A percentile compares a stretch with the other conserved stretches of the same genome.
Evolutionary conservation across 2,329 filamentous ascomycete genomes (phyloP).

Genomic region (Verticillium klebahnii): DNA sequence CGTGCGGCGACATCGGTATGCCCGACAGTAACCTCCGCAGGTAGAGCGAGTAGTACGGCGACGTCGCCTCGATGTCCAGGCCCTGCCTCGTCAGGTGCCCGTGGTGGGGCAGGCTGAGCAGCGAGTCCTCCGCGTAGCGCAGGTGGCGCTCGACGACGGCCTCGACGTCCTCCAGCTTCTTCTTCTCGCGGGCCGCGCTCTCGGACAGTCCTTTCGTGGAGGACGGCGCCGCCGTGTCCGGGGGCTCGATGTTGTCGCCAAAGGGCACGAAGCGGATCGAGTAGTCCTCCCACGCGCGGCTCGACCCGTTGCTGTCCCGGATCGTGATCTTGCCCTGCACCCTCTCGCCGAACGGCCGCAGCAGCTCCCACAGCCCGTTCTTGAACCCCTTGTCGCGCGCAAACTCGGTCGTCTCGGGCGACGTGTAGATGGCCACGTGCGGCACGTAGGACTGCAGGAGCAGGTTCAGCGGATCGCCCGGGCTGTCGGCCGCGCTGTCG

Average conservation of each 20-base stretch:
- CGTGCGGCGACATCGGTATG: constrained; percentile 73
- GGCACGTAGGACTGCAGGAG: constrained; percentile 85
- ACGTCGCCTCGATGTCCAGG: constrained; percentile 49
- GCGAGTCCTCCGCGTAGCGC: constrained; percentile 64
- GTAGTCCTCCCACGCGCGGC: constrained; percentile 83
- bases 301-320: constrained; percentile 82
- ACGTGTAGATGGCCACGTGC: constrained; percentile 82
- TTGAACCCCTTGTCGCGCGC: constrained; percentile 79
- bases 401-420: constrained; percentile 77
- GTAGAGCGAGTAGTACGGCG: constrained; percentile 82
- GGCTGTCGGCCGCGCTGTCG: constrained; percentile 37
- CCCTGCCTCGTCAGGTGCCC: constrained; percentile 34
- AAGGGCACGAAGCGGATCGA: constrained; percentile 79
- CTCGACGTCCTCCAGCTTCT: constrained; percentile 63
- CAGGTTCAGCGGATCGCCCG: constrained; percentile 55
- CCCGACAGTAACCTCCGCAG: constrained; percentile 78
- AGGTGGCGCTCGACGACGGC: constrained; percentile 76
- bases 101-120: constrained; percentile 31
- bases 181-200: constrained; percentile 10
- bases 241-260: constrained; percentile 51
- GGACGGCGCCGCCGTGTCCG: constrained; percentile 35
- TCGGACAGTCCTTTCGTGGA: constrained; percentile 22
- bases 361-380: constrained; percentile 75
- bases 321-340: constrained; percentile 86
- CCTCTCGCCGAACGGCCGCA: constrained; percentile 86